Base-by-base conservation (phyloP, 1,139 yeast genomes). In the Suhomyces terraborum region DNA sequence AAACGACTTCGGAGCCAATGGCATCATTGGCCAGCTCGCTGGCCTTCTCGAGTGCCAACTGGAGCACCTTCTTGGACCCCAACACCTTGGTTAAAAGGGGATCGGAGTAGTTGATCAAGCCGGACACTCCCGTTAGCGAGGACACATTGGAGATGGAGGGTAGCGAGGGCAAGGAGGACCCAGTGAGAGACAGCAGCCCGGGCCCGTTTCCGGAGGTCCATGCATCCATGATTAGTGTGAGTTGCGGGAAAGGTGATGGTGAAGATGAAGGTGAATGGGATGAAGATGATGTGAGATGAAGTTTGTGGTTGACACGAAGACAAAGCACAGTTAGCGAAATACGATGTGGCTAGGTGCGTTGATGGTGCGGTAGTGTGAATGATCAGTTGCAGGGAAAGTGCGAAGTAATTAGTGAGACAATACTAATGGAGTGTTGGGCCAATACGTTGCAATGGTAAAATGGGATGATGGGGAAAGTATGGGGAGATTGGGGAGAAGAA, bases 11-110 rank as follows among this genome's bases (percentile, higher is more conserved):
- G 3, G 40, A 37, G 9, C 36, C 35, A 6, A 27, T 8, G 5
- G 38, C 13, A 2, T 38, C 25, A 35, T 27, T 23, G 27, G 29
- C 30, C 22, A 36, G n/a, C 29, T 41, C 36, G 32, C 29, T 26
- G 32, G 30, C 30, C 22, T 36, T 12, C 26, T 42, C 37, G 23
- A 46, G 16, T 33, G 30, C 47, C 26, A 39, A 29, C 20, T 38
- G 38, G 10, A 46, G 24, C 5, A 33, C 34, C 13, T 39, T 69
- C 51, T 75, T 77, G 8, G 79, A 77, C 3, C 75, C 72, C 21
- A 71, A 53, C 16, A 79, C 61, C 47, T 75, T 72, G 6, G 70
- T 57, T 35, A 67, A 50, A 29, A 73, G 61, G 8, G 76, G 67
- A 48, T 75, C 78, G 3, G 67, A 49, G 20, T 55, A 54, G 42